Evolutionary conservation across 306 rosid genomes (phyloP).

Genomic region (Malus asiatica): DNA sequence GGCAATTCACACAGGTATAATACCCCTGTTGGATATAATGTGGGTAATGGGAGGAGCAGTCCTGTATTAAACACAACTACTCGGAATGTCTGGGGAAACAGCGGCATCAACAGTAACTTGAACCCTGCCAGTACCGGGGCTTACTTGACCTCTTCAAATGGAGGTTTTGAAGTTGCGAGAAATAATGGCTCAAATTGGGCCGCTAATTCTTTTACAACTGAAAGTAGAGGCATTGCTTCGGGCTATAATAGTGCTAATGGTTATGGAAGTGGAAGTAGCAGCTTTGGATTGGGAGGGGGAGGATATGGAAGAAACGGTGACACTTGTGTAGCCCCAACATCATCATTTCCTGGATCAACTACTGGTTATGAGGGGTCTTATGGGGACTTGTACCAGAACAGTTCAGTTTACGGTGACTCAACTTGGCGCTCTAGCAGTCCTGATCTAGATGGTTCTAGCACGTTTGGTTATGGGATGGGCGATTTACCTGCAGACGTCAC

Average conservation of each 20-base stretch:
- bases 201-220: slow-evolving; percentile 35
- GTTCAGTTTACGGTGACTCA: slow-evolving; percentile 55
- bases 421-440: slow-evolving; percentile 73
- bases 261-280: slow-evolving; percentile 60
- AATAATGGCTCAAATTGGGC: slow-evolving; percentile 61
- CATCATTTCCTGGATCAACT: slow-evolving; percentile 44
- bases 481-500: slow-evolving; percentile 58
- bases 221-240: slow-evolving; percentile 58
- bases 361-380: slow-evolving; percentile 76
- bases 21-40: slow-evolving; percentile 68
- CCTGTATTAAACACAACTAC: slow-evolving; percentile 61
- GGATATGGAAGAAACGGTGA: slow-evolving; percentile 67
- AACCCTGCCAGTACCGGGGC: slow-evolving; percentile 44
- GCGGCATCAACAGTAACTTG: slow-evolving; percentile 43
- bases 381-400: slow-evolving; percentile 56
- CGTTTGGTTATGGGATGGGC: slow-evolving; percentile 64
- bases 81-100: slow-evolving; percentile 86
- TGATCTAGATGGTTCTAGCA: slow-evolving; percentile 63
- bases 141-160: slow-evolving; percentile 60
- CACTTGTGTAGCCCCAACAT: slow-evolving; percentile 37
- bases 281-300: slow-evolving; percentile 62
- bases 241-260: slow-evolving; percentile 50
- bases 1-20: slow-evolving; percentile 62
- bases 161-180: slow-evolving; percentile 60
- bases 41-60: slow-evolving; percentile 52